A percentile compares a stretch with the other conserved stretches of the same genome.
These are phyloP conservation scores for Fomitiporia mediterranea DNA, from an alignment of 1,284 basidiomycete species.

Conservation along the genomic window DNA sequence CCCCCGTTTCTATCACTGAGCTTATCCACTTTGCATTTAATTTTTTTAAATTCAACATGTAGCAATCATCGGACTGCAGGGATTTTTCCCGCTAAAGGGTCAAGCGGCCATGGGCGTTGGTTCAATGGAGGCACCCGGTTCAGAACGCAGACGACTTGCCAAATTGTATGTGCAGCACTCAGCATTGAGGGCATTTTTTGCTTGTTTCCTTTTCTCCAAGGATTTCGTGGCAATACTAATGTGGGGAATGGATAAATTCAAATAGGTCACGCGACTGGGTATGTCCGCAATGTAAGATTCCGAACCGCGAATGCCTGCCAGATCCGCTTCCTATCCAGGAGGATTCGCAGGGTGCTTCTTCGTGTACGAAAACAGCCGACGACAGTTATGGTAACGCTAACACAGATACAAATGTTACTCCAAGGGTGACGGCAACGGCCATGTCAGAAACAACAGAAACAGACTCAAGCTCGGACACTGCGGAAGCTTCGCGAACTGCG, in stretches of 20 bases:
- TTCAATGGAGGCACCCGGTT: constrained; percentile 75
- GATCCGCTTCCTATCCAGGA: constrained; percentile 50
- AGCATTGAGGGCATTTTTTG: neutral
- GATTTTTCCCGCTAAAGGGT: constrained; percentile 87
- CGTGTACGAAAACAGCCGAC: neutral
- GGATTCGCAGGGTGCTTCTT: neutral
- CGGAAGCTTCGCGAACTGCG: too few species aligned
- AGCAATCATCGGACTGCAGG: constrained; percentile 88
- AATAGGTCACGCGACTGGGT: constrained; percentile 76
- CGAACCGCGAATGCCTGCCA: constrained; percentile 67
- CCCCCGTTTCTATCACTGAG: neutral
- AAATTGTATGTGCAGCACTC: constrained; percentile 58
- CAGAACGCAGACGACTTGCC: constrained; percentile 80
- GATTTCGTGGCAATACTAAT: neutral
- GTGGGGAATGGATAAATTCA: neutral
- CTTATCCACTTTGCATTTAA: neutral
- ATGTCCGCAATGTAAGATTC: constrained; percentile 69
- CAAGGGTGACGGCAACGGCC: too few species aligned
- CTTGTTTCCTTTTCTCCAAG: neutral
- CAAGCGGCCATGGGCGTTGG: constrained; percentile 89
- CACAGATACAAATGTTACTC: too few species aligned
- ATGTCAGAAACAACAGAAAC: too few species aligned
- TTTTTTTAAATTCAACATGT: constrained; percentile 17
- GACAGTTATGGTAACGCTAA: too few species aligned
- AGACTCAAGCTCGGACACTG: too few species aligned